Evolutionary conservation across 257 asterid species (phyloP).

Genomic region (Nicotiana knightiana): DNA sequence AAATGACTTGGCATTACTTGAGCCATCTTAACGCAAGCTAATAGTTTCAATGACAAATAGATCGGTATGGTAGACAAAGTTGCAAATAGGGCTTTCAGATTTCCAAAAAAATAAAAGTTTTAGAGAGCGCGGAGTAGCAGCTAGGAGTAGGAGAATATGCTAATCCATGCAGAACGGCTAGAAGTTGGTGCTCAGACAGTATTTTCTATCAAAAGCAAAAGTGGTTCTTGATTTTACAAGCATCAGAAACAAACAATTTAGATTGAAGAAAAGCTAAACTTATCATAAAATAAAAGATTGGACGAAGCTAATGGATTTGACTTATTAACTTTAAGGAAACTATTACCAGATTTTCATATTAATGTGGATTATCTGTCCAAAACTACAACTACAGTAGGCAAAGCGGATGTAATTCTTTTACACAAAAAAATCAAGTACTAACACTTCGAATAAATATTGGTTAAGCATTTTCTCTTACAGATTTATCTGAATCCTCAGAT

Average conservation of each 20-base stretch:
- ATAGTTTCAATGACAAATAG: neutral
- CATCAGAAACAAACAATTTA: neutral
- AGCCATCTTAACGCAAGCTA: neutral
- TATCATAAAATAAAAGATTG: neutral
- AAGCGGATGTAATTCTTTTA: neutral
- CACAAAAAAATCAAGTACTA: neutral
- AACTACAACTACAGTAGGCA: neutral
- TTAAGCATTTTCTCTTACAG: constrained; percentile 31
- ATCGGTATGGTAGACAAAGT: neutral
- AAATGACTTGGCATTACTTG: neutral
- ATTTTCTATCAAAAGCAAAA: neutral
- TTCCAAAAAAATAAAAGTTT: neutral
- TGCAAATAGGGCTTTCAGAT: neutral
- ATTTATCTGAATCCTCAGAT: constrained; percentile 52
- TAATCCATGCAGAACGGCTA: neutral
- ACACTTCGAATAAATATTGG: neutral
- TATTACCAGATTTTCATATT: neutral
- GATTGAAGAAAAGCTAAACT: neutral
- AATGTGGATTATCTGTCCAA: neutral
- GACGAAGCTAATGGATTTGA: neutral
- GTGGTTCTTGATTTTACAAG: neutral
- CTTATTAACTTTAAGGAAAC: neutral
- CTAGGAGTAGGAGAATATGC: neutral
- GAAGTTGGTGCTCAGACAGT: neutral
- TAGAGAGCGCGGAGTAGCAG: neutral